A percentile compares a stretch with the other conserved stretches of the same genome.
Evolutionary conservation across 331 rosid genomes (phyloP).

Genomic region (Pyrus hybrid): DNA sequence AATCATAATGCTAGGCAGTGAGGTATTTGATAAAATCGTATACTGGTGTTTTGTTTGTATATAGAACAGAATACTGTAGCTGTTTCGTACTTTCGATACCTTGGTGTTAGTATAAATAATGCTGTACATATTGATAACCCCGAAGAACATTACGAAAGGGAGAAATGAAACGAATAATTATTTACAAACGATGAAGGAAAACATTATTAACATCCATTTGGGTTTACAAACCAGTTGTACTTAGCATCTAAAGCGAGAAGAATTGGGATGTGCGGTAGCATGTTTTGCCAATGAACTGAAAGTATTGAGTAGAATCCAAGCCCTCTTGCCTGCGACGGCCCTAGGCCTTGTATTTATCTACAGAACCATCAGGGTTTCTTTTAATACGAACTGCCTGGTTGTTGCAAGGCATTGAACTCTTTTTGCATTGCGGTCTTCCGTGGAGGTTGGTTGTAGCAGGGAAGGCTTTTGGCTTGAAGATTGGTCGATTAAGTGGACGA

Average conservation of each 20-base stretch:
- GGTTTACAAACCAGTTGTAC: not conserved
- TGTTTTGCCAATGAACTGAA: too few species aligned
- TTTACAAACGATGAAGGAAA: not conserved
- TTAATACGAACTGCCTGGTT: not conserved
- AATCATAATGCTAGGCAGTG: constrained; percentile 30
- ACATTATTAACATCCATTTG: not conserved
- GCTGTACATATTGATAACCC: not conserved
- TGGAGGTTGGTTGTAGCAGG: not conserved
- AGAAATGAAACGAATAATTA: not conserved
- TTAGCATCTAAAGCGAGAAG: not conserved
- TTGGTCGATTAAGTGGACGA: not conserved
- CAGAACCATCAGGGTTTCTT: too few species aligned
- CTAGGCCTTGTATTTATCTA: too few species aligned
- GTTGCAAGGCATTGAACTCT: not conserved
- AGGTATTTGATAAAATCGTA: not conserved
- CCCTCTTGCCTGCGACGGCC: too few species aligned
- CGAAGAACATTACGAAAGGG: not conserved
- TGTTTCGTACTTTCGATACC: not conserved
- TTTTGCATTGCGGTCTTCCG: too few species aligned
- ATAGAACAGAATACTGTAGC: not conserved
- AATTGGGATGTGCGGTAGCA: not conserved
- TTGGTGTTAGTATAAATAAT: not conserved
- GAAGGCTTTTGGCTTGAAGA: not conserved
- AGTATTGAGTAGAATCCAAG: too few species aligned
- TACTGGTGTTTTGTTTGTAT: not conserved